phyloP scores from a whole-genome alignment of 2,329 filamentous ascomycete genomes.

The Alternaria arborescens region DNA sequence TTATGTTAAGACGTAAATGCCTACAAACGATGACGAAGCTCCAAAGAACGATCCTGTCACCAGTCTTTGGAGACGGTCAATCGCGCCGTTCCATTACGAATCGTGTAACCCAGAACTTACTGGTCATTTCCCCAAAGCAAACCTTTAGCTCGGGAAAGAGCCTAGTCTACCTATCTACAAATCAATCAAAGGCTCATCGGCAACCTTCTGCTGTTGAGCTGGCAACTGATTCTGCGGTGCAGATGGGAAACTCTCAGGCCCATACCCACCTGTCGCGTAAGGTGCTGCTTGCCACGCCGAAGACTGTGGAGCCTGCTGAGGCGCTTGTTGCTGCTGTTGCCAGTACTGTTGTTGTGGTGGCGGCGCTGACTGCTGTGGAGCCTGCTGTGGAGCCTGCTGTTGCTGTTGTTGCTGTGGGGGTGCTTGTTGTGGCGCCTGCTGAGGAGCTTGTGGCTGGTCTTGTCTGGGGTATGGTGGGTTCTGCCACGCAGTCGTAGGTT shows the following conservation, averaged over 20 bases:
- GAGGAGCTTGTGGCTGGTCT: conserved; percentile 40
- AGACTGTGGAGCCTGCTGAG: conserved; percentile 43
- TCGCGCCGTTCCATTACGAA: neutral
- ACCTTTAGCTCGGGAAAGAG: neutral
- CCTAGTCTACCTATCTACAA: conserved; percentile 57
- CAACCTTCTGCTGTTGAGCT: conserved; percentile 58
- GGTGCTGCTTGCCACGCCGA: conserved; percentile 48
- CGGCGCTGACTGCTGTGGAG: conserved; percentile 22
- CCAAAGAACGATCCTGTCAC: neutral
- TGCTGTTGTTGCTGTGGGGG: conserved; percentile 20
- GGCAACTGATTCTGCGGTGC: conserved; percentile 66
- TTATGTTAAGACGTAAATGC: neutral
- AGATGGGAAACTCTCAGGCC: conserved; percentile 67
- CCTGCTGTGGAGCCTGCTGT: conserved; percentile 34
- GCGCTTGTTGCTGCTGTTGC: conserved; percentile 40
- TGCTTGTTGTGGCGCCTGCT: conserved; percentile 33
- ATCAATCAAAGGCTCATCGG: conserved; percentile 84
- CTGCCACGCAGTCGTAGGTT: conserved; percentile 42
- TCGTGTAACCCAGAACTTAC: neutral
- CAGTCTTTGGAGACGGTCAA: neutral
- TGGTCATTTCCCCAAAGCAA: neutral
- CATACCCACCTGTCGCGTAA: conserved; percentile 52
- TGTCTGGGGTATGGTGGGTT: conserved; percentile 44
- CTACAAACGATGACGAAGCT: neutral
- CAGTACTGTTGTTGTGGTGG: conserved; percentile 26